phyloP scores from a whole-genome alignment of 2,329 filamentous ascomycete species.

The Cladophialophora carrionii region DNA sequence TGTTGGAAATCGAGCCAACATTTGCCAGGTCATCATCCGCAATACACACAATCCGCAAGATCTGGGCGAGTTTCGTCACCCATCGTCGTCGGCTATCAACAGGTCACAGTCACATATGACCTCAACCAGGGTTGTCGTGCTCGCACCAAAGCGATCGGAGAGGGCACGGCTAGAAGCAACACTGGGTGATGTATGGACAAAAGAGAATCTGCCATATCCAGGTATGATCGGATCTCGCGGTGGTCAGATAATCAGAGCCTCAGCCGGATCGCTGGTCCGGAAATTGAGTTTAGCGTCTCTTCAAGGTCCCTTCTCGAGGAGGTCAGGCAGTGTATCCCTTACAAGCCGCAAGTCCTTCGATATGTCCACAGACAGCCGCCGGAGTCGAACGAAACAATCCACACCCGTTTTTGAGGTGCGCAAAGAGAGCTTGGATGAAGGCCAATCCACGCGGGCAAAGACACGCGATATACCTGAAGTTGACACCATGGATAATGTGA shows the following conservation, averaged over 20 bases:
- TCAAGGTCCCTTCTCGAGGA: constrained; percentile 73
- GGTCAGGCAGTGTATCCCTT: constrained; percentile 62
- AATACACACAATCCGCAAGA: constrained; percentile 75
- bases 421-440: constrained; percentile 34
- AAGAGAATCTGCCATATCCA: constrained; percentile 77
- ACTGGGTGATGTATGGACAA: constrained; percentile 80
- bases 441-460: constrained; percentile 20
- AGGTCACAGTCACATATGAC: constrained; percentile 79
- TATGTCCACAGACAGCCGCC: constrained; percentile 25
- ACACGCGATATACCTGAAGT: constrained; percentile 34
- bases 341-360: constrained; percentile 39
- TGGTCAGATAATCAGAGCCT: constrained; percentile 74
- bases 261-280: constrained; percentile 84
- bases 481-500: constrained; percentile 37
- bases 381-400: constrained; percentile 26
- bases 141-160: constrained; percentile 75
- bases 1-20: constrained; percentile 67
- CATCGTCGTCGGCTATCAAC: constrained; percentile 57
- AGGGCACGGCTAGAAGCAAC: constrained; percentile 74
- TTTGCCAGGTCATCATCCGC: constrained; percentile 80
- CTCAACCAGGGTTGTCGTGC: constrained; percentile 68
- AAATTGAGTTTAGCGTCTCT: constrained; percentile 84
- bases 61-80: constrained; percentile 49
- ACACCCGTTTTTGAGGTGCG: constrained; percentile 34
- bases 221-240: constrained; percentile 71